These are phyloP conservation scores for Orbilia quercus DNA, from an alignment of 2,329 filamentous ascomycete genomes.

Conservation along the genomic window DNA sequence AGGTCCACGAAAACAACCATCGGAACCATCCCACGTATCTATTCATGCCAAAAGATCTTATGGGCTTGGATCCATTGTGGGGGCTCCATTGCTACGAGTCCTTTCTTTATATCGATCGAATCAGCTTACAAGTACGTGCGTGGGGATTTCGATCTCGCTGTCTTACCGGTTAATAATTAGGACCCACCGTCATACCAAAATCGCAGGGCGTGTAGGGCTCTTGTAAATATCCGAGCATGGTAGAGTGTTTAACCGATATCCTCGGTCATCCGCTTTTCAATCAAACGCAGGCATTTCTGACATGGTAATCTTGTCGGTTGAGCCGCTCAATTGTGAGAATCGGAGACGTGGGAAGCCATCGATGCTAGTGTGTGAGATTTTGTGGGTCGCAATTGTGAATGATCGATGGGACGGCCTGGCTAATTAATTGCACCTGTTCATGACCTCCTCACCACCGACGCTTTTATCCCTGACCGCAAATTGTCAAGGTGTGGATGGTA, in stretches of 20 bases:
- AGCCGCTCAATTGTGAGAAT: constrained; percentile 33
- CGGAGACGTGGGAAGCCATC: constrained; percentile 11
- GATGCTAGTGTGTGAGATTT: constrained; percentile 5
- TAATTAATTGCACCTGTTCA: constrained; percentile 25
- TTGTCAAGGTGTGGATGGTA: constrained; percentile 5
- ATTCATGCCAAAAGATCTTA: background rate
- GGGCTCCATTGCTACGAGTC: constrained; percentile 5
- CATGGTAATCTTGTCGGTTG: constrained; percentile 17
- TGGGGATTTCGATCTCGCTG: constrained; percentile 18
- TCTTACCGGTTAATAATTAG: constrained; percentile 46
- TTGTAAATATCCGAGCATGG: constrained; percentile 24
- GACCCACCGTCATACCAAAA: constrained; percentile 34
- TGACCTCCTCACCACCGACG: constrained; percentile 8
- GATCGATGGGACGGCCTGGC: constrained; percentile 33
- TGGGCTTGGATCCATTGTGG: constrained; percentile 18
- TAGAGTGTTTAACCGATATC: constrained; percentile 35
- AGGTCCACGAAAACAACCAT: constrained; percentile 32
- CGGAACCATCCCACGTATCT: constrained; percentile 2
- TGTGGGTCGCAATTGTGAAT: constrained; percentile 27
- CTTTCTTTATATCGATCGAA: constrained; percentile 1
- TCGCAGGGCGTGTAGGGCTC: constrained; percentile 22
- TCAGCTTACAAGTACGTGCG: constrained; percentile 37
- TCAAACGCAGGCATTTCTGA: constrained; percentile 21
- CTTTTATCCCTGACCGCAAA: constrained; percentile 24
- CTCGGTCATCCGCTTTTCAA: constrained; percentile 21